These are phyloP conservation scores for Blakeslea trispora DNA, from an alignment of 371 early-diverging fungal species.

Conservation along the genomic window DNA sequence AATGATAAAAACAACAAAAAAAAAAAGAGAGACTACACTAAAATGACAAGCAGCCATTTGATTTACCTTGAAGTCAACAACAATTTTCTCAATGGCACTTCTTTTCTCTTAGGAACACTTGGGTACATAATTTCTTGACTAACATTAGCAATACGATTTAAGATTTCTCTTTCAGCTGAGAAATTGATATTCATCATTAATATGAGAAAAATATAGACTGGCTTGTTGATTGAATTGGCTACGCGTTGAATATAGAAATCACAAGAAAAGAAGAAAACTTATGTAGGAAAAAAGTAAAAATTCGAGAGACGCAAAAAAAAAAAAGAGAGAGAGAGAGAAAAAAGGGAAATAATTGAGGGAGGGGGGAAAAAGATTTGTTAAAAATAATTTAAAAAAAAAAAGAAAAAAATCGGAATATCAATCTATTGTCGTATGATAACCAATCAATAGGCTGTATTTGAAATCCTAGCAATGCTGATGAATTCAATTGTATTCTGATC, in stretches of 20 bases:
- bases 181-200: not conserved
- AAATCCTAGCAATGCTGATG: not conserved
- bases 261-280: too few species aligned
- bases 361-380: too few species aligned
- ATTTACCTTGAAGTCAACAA: not conserved
- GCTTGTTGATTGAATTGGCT: too few species aligned
- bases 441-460: not conserved
- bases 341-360: too few species aligned
- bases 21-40: too few species aligned
- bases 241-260: too few species aligned
- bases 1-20: not conserved
- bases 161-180: not conserved
- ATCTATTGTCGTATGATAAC: not conserved
- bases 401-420: not conserved
- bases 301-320: not conserved
- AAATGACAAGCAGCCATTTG: too few species aligned
- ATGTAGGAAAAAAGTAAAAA: not conserved
- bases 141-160: not conserved
- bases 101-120: not conserved
- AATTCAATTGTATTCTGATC: too few species aligned
- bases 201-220: too few species aligned
- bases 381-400: not conserved
- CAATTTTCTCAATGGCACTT: not conserved
- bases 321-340: not conserved
- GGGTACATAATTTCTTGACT: not conserved